These are phyloP conservation scores for Solanum chmielewskii DNA, from an alignment of 257 asterid genomes.

Conservation along the genomic window DNA sequence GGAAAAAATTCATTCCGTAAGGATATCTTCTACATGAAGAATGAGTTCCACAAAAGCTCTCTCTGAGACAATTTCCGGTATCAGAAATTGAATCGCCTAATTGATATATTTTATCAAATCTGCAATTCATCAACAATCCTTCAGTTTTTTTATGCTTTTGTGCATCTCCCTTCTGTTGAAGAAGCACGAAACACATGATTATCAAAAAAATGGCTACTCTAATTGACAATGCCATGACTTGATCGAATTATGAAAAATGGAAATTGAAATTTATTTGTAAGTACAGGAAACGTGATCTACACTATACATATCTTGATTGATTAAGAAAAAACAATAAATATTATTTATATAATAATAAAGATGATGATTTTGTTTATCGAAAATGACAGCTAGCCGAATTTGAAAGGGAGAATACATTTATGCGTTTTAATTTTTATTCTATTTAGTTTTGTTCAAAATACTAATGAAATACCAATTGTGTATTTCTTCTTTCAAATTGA, in stretches of 20 bases:
- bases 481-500: background rate
- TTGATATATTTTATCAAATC: slow-evolving; percentile 3
- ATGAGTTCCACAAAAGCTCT: background rate
- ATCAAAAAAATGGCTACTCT: background rate
- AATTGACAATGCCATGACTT: background rate
- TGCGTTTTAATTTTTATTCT: too few relatives aligned
- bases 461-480: background rate
- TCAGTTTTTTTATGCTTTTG: background rate
- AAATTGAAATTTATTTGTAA: background rate
- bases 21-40: background rate
- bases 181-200: background rate
- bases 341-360: too few relatives aligned
- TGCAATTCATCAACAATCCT: background rate
- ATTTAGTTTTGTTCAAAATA: background rate
- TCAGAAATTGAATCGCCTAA: slow-evolving; percentile 13
- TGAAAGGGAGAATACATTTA: background rate
- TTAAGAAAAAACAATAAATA: background rate
- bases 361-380: background rate
- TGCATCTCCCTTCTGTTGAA: background rate
- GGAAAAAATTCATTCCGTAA: background rate
- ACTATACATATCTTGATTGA: background rate
- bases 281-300: background rate
- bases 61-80: slow-evolving; percentile 9
- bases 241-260: background rate
- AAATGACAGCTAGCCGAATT: background rate